Evolutionary conservation across 805 yeast species (phyloP).

Genomic region (Ogataea glucozyma): DNA sequence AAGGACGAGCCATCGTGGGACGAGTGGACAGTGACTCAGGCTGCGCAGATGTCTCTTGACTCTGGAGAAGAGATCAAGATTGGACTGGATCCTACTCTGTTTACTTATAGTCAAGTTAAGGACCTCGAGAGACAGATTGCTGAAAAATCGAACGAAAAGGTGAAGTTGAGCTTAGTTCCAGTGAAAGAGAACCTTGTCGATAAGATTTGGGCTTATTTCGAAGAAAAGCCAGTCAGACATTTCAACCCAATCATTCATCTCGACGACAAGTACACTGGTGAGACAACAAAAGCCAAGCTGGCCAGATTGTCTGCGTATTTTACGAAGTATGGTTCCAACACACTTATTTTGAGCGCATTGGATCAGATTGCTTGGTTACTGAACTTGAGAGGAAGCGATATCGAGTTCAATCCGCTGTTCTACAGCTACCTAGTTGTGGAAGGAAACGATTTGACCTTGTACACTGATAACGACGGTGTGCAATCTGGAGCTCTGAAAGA

Average conservation of each 20-base stretch:
- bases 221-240: constrained; percentile 60
- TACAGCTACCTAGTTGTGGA: constrained; percentile 52
- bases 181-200: constrained; percentile 51
- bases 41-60: constrained; percentile 49
- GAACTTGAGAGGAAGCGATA: constrained; percentile 66
- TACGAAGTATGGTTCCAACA: constrained; percentile 30
- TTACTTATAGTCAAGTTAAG: constrained; percentile 40
- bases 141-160: constrained; percentile 29
- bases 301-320: constrained; percentile 43
- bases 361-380: constrained; percentile 93
- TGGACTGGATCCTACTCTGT: constrained; percentile 52
- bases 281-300: constrained; percentile 58
- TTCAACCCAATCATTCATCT: constrained; percentile 51
- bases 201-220: constrained; percentile 53
- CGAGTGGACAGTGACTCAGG: constrained; percentile 55
- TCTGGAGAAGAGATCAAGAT: constrained; percentile 38
- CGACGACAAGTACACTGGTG: constrained; percentile 63
- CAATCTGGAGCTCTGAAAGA: constrained; percentile 30
- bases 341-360: constrained; percentile 47
- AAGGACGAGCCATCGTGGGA: constrained; percentile 56
- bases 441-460: constrained; percentile 40
- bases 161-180: constrained; percentile 44
- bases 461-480: constrained; percentile 37
- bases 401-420: constrained; percentile 56
- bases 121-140: constrained; percentile 36